A percentile compares a stretch with the other conserved stretches of the same genome.
These are phyloP conservation scores for Mycena chlorophos DNA, from an alignment of 768 basidiomycete genomes.

Conservation along the genomic window DNA sequence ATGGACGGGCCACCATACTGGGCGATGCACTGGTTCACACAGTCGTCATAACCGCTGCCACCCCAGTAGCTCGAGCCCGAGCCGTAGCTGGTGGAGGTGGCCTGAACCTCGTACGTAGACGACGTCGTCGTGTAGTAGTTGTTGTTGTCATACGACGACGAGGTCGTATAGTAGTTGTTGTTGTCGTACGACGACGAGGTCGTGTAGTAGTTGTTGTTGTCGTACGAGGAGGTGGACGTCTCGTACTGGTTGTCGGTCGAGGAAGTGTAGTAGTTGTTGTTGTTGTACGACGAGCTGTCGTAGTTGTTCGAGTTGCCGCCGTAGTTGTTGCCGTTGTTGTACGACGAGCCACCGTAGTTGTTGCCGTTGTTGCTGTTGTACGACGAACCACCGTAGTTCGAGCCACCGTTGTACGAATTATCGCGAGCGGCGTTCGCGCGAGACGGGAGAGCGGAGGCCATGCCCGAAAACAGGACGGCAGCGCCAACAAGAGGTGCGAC, in stretches of 20 bases:
- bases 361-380: slow-evolving; percentile 19
- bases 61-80: slow-evolving; percentile 64
- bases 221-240: slow-evolving; percentile 15
- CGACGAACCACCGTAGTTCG: slow-evolving; percentile 1
- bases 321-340: slow-evolving; percentile 24
- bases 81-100: slow-evolving; percentile 44
- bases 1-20: slow-evolving; percentile 45
- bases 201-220: slow-evolving; percentile 21
- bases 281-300: slow-evolving; percentile 20
- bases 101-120: not conserved
- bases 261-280: slow-evolving; percentile 23
- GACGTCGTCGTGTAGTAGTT: slow-evolving; percentile 23
- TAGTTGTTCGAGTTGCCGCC: slow-evolving; percentile 17
- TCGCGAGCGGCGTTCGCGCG: slow-evolving; percentile 3
- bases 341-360: too few relatives aligned
- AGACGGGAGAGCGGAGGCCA: slow-evolving; percentile 51
- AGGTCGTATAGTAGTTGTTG: slow-evolving; percentile 32
- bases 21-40: slow-evolving; percentile 72
- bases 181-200: slow-evolving; percentile 27
- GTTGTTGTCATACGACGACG: too few relatives aligned
- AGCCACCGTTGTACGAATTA: slow-evolving; percentile 16
- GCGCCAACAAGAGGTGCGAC: slow-evolving; percentile 55
- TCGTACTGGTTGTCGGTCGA: slow-evolving; percentile 20
- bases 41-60: slow-evolving; percentile 58
- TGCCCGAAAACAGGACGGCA: slow-evolving; percentile 52